Base-by-base conservation (phyloP, 1,284 basidiomycete genomes). In the Cutaneotrichosporon cavernicola region DNA sequence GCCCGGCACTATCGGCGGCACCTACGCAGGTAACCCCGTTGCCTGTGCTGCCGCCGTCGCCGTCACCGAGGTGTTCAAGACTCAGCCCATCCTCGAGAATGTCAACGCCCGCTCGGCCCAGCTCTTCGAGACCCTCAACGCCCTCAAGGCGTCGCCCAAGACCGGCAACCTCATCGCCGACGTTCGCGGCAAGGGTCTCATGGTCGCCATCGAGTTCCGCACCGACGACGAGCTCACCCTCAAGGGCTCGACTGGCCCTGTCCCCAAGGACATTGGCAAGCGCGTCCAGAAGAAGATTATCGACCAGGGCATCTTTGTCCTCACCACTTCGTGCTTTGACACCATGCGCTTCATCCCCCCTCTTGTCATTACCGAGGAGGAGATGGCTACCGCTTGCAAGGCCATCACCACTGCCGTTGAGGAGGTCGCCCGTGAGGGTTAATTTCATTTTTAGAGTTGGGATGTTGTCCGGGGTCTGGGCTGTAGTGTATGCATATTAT, bases 21-120 rank as follows among this genome's bases (percentile, higher is more conserved):
- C 92, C 3, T 94, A 94, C 72, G 90, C 90, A 11, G 93, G 93
- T 34, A 96, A 94, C 74, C 88, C 90, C 0, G 90, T 96, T 0
- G 84, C 90, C 0, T 96, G 92, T 75, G 93, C 93, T 0, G 93
- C 93, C 18, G 92, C 88, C 13, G 84, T 89, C 47, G 92, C 92
- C 0, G 89, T 91, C 38, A 85, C 85, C 38, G 88, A 95, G 61
- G 89, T 85, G 1, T 88, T 96, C 80, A 65, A 82, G 82, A 87
- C 90, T 66, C 91, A 92, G 72, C 86, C 88, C 30, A 84, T 94
- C 57, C 83, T 92, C 43, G 86, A 85, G 11, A 96, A 96, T 74
- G 92, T 93, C 53, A 81, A 85, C 58, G 85, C 83, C 16, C 85
- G 92, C 47, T 93, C 91, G 1, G 75, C 82, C 56, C 88, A 97